These are phyloP conservation scores for Hanseniaspora singularis DNA, from an alignment of 805 yeast genomes.

Conservation along the genomic window DNA sequence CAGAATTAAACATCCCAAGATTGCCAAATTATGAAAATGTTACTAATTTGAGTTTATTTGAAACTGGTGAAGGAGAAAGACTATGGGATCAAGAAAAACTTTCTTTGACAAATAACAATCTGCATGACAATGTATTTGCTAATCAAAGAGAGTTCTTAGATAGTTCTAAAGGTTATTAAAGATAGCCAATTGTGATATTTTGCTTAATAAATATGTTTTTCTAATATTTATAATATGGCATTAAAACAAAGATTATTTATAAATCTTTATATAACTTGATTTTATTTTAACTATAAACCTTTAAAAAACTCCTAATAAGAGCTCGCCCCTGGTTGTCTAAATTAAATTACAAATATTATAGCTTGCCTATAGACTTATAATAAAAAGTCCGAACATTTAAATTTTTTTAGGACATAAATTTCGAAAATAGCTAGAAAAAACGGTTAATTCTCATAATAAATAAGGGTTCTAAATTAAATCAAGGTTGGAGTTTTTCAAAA, in stretches of 20 bases:
- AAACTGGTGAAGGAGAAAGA: slow-evolving; percentile 38
- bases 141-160: slow-evolving; percentile 54
- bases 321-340: too few species aligned
- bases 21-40: slow-evolving; percentile 59
- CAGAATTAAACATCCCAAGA: slow-evolving; percentile 60
- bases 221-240: not conserved
- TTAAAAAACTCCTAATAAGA: too few species aligned
- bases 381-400: too few species aligned
- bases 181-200: not conserved
- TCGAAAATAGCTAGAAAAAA: too few species aligned
- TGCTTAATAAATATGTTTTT: not conserved
- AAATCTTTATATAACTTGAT: too few species aligned
- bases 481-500: too few species aligned
- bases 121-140: slow-evolving; percentile 54
- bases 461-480: too few species aligned
- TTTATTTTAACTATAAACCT: too few species aligned
- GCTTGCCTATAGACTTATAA: too few species aligned
- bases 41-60: slow-evolving; percentile 17
- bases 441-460: too few species aligned
- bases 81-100: slow-evolving; percentile 84
- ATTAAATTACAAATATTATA: too few species aligned
- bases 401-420: too few species aligned
- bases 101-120: slow-evolving; percentile 45
- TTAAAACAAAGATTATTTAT: not conserved
- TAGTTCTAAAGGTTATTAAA: slow-evolving; percentile 52